Evolutionary conservation across 352 stramenopile species (phyloP), one percentile per base, ranked within the genome.

Genomic region (Blastocystis sp.): DNA sequence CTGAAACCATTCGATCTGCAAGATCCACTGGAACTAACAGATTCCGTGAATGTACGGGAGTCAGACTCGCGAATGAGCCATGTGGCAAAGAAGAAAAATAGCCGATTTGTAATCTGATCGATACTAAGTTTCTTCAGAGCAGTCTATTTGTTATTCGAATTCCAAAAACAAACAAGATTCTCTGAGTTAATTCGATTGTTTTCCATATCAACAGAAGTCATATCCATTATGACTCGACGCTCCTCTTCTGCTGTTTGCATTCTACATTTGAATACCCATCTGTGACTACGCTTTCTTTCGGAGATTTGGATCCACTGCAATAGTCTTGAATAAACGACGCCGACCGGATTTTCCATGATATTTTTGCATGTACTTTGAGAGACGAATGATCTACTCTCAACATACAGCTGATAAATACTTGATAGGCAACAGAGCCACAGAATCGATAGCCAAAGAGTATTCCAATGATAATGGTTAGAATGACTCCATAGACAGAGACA

Each of bases 381-480:
- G 13, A 18, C 62, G 29, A 41, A 73, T 43, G 23, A 73, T 39
- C 62, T 73, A 43, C 29, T 29, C 18, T 45, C 4, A 73, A 18
- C 6, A 8, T 1, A 41, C 2, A 11, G 23, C n/a, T 15, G 23
- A 47, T 43, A 9, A 63, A 23, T 53, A 84, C 73, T 64, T 84
- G 73, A 68, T 84, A 84, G 1, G 55, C 20, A 34, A 84, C 62
- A 11, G 73, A 84, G 6, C 73, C 73, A 13, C 64, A 50, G 55
- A 84, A 84, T n/a, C 73, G 73, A 68, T 84, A 84, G 18, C 73
- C 73, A 47, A 84, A 84, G 5, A 84, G 73, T 5, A 84, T 6
- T 37, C 73, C 73, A 45, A 84, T 84, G 15, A 84, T 84, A 8
- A 84, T 34, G 26, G 73, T 84, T 2, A 84, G 73, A 45, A 84